phyloP scores from a whole-genome alignment of 129 eudicot genomes.

The Saposhnikovia divaricata region DNA sequence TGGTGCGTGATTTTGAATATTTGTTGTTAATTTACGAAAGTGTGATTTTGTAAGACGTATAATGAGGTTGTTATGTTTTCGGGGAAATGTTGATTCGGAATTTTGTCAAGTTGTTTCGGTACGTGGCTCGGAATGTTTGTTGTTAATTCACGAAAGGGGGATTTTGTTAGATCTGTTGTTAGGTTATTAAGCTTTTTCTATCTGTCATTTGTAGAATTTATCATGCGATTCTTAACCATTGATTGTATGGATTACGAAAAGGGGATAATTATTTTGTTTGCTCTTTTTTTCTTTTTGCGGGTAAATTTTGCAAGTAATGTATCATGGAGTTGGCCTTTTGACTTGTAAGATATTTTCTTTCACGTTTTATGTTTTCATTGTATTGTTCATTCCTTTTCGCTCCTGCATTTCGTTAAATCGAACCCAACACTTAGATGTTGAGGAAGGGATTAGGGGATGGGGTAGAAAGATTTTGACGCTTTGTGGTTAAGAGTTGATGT shows the following conservation, averaged over 20 bases:
- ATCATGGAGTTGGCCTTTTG: too few relatives aligned
- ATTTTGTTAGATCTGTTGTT: not conserved
- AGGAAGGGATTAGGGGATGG: not conserved
- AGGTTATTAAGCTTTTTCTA: not conserved
- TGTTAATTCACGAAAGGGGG: not conserved
- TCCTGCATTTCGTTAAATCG: not conserved
- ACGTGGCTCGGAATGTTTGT: not conserved
- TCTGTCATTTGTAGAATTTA: too few relatives aligned
- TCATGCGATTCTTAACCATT: not conserved
- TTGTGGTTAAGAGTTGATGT: not conserved
- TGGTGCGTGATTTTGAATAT: not conserved
- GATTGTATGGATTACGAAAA: not conserved
- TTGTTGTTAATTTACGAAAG: not conserved
- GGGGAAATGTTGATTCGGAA: not conserved
- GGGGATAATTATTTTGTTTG: not conserved
- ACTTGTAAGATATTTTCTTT: not conserved
- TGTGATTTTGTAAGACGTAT: not conserved
- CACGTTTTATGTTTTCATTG: not conserved
- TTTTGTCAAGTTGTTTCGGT: not conserved
- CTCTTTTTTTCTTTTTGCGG: too few relatives aligned
- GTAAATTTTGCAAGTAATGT: not conserved
- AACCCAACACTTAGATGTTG: not conserved
- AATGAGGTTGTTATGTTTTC: not conserved
- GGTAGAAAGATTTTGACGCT: not conserved
- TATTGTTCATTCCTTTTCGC: not conserved